Evolutionary conservation across 106 monocot species (phyloP).

Genomic region (Platanthera guangdongensis): DNA sequence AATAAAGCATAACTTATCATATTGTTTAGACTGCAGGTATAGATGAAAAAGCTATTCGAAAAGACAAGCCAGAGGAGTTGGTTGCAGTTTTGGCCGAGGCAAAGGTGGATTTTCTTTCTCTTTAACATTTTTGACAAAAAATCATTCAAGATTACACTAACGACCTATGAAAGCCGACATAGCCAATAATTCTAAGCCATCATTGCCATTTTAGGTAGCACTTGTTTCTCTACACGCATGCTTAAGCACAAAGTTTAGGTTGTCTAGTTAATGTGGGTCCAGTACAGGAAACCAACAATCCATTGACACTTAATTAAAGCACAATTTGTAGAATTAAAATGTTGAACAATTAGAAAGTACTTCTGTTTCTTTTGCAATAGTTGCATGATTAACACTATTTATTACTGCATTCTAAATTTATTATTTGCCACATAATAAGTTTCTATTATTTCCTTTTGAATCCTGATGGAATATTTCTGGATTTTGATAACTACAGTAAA

Average conservation of each 20-base stretch:
- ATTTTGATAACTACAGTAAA: not conserved
- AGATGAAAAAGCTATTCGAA: slow-evolving; percentile 74
- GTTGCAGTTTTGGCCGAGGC: slow-evolving; percentile 87
- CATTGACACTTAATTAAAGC: not conserved
- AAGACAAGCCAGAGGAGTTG: slow-evolving; percentile 75
- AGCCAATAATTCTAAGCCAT: not conserved
- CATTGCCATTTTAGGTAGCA: not conserved
- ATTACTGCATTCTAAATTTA: not conserved
- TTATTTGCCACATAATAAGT: not conserved
- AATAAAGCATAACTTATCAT: not conserved
- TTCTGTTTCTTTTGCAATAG: not conserved
- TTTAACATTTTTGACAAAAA: not conserved
- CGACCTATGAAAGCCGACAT: not conserved
- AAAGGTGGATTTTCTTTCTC: slow-evolving; percentile 34
- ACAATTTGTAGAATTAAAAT: not conserved
- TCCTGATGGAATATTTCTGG: not conserved
- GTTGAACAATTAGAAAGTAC: not conserved
- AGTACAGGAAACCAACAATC: not conserved
- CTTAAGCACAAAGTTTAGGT: not conserved
- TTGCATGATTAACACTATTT: not conserved
- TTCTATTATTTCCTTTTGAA: not conserved
- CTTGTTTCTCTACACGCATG: not conserved
- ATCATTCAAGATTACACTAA: not conserved
- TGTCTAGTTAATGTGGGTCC: not conserved
- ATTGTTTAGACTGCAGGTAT: slow-evolving; percentile 81